Percentiles rank a stretch among this genome's conserved stretches.
phyloP scores from a whole-genome alignment of 2,329 filamentous ascomycete species.

The Colletotrichum karsti region DNA sequence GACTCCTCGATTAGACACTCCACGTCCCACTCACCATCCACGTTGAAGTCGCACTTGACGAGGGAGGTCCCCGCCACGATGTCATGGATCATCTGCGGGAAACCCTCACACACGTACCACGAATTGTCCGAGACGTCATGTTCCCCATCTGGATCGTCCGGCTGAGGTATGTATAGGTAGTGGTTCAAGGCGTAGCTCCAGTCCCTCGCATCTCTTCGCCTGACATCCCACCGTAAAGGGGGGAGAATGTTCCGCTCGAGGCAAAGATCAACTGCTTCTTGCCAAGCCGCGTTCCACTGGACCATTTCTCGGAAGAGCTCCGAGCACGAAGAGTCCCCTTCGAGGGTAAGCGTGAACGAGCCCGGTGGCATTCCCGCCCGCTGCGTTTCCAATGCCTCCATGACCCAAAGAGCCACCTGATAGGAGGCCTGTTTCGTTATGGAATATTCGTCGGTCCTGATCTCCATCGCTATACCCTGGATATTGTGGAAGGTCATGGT shows the following conservation, averaged over 20 bases:
- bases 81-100: background rate
- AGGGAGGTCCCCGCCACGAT: background rate
- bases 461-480: too few relatives aligned
- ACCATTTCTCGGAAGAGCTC: background rate
- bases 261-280: background rate
- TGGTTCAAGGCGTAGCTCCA: too few relatives aligned
- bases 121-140: background rate
- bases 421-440: too few relatives aligned
- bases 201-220: background rate
- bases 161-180: background rate
- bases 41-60: background rate
- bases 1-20: background rate
- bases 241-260: background rate
- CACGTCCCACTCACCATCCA: background rate
- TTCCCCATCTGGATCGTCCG: background rate
- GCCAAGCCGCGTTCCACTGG: conserved; percentile 6
- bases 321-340: background rate
- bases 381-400: background rate
- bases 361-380: background rate
- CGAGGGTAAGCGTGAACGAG: background rate
- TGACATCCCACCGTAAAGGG: background rate
- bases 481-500: too few relatives aligned
- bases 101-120: background rate
- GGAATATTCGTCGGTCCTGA: too few relatives aligned
- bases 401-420: too few relatives aligned